Evolutionary conservation across 1,139 yeast species (phyloP).

Genomic region (Groenewaldozyma sp.): DNA sequence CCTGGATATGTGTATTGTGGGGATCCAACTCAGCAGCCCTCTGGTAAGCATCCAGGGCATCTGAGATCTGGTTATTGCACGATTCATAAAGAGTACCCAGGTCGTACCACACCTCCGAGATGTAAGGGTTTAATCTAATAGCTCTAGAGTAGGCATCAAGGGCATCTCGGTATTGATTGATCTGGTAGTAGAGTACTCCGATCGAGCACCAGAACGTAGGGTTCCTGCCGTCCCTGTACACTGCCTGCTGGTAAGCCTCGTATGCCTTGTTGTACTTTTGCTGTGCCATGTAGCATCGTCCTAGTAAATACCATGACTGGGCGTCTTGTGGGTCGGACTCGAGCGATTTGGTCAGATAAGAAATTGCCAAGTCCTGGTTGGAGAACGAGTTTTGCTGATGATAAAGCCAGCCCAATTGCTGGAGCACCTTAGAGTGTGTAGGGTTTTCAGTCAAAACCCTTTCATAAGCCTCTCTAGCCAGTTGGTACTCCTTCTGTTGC

Average conservation of each 20-base stretch:
- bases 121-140: conserved; percentile 86
- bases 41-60: conserved; percentile 92
- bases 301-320: conserved; percentile 93
- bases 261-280: conserved; percentile 94
- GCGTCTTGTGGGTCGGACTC: conserved; percentile 90
- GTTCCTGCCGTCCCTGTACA: conserved; percentile 88
- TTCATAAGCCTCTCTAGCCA: conserved; percentile 93
- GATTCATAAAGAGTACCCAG: conserved; percentile 94
- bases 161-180: conserved; percentile 92
- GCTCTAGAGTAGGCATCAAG: conserved; percentile 96
- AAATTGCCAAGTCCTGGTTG: conserved; percentile 76
- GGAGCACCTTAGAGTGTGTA: conserved; percentile 89
- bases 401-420: conserved; percentile 90
- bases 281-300: conserved; percentile 93
- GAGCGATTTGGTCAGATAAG: conserved; percentile 72
- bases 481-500: conserved; percentile 83
- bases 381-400: conserved; percentile 72
- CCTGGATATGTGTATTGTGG: conserved; percentile 85
- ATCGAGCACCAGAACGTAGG: conserved; percentile 99
- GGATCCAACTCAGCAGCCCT: conserved; percentile 96
- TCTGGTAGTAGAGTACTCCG: conserved; percentile 93
- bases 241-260: conserved; percentile 98
- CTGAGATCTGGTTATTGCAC: conserved; percentile 89
- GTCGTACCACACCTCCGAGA: conserved; percentile 97
- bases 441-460: conserved; percentile 84